Evolutionary conservation across 345 rosid genomes (phyloP).

Genomic region (Draba incana): DNA sequence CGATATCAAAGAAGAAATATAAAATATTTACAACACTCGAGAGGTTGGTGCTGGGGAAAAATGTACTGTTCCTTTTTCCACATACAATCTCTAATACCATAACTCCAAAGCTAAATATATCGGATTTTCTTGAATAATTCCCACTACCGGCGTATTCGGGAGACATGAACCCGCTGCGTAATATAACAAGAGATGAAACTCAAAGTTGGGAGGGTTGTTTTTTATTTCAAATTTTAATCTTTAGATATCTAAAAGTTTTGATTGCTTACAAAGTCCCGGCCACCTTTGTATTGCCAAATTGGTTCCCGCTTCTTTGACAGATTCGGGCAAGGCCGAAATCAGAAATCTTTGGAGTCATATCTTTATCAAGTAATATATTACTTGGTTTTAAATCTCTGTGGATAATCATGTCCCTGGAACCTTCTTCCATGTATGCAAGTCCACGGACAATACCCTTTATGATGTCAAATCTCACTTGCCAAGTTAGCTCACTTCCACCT

Average conservation of each 20-base stretch:
- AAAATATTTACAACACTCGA: too few relatives aligned
- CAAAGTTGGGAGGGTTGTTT: too few relatives aligned
- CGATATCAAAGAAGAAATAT: too few relatives aligned
- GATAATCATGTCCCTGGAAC: not conserved
- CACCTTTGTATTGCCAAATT: not conserved
- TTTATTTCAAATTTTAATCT: too few relatives aligned
- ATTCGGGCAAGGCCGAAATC: conserved; percentile 1
- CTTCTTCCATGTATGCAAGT: conserved; percentile 3
- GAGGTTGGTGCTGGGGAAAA: too few relatives aligned
- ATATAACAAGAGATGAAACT: too few relatives aligned
- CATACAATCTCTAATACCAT: not conserved
- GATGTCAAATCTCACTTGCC: not conserved
- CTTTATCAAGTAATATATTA: not conserved
- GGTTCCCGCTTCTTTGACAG: not conserved
- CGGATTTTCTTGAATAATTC: not conserved
- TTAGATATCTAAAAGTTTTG: not conserved
- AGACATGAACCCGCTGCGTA: conserved; percentile 1
- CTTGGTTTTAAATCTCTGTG: not conserved
- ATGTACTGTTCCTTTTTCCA: not conserved
- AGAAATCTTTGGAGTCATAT: not conserved
- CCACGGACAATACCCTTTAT: not conserved
- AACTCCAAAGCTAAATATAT: conserved; percentile 6
- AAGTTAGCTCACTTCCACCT: not conserved
- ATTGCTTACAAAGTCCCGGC: not conserved
- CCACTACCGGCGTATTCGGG: not conserved